Percentiles rank a stretch among this genome's conserved stretches.
phyloP scores from a whole-genome alignment of 495 filamentous ascomycete species.

The Lophiostoma macrostomum region DNA sequence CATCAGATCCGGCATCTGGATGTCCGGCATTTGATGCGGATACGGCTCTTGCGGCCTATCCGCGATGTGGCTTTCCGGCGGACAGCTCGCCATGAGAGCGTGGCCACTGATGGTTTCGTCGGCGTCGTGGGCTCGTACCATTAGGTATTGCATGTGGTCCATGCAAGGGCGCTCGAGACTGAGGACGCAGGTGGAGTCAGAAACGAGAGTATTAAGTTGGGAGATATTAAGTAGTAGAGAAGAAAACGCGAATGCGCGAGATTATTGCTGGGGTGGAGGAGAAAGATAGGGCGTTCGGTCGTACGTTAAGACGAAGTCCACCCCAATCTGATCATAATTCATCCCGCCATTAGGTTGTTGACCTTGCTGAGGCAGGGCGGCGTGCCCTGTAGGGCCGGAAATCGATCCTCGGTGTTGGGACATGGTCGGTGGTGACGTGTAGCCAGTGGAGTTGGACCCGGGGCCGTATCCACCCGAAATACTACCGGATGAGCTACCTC shows the following conservation, averaged over 20 bases:
- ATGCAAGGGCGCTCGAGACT: conserved; percentile 95
- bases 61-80: conserved; percentile 55
- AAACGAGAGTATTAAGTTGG: conserved; percentile 11
- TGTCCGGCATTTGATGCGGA: conserved; percentile 60
- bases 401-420: conserved; percentile 19
- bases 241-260: conserved; percentile 10
- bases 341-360: conserved; percentile 38
- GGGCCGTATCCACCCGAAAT: conserved; percentile 56
- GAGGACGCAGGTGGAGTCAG: conserved; percentile 23
- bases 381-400: conserved; percentile 7
- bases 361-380: conserved; percentile 17
- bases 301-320: conserved; percentile 97
- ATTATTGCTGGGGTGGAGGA: conserved; percentile 56
- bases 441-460: conserved; percentile 41
- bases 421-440: conserved; percentile 39
- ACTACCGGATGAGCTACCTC: conserved; percentile 46
- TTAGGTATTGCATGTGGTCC: conserved; percentile 81
- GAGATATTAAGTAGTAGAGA: conserved; percentile 27
- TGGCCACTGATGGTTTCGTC: conserved; percentile 62
- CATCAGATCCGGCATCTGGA: conserved; percentile 69
- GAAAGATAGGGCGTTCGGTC: conserved; percentile 62
- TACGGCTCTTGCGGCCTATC: conserved; percentile 42
- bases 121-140: conserved; percentile 55
- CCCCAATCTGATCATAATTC: conserved; percentile 84
- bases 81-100: conserved; percentile 85